Base-by-base conservation (phyloP, 129 eudicot genomes). In the Chrysanthemum makinoi region DNA sequence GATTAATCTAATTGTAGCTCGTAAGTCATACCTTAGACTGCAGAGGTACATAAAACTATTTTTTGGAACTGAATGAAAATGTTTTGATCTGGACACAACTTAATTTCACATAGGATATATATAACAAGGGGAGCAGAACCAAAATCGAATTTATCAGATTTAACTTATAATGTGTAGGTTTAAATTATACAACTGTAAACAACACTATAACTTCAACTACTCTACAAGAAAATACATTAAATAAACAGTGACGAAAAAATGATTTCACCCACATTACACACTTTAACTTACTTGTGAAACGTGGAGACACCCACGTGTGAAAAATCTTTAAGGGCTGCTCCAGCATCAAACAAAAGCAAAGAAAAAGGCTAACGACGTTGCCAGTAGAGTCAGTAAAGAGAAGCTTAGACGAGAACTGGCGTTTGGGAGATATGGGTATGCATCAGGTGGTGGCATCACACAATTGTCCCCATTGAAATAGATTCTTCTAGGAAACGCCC, bases 381-480 rank as follows among this genome's bases (percentile, higher is more conserved):
- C 20, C 65, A 78, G 26, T 10, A 87, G 62, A 60, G 76, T 28
- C 28, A 87, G 64, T 20, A 89, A 47, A 9, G 95, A 82, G 62
- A 82, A 53, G 17, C 80, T 70, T 74, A 64, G 68, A 24, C 81
- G 78, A 4, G 85, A 17, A 28, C 84, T 71, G 35, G 90, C 63
- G 58, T 84, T 89, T 63, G 96, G 98, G 68, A 93, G 74, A 80
- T 82, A 87, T 18, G 98, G 98, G 78, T 93, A 93, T 55, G 92
- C 81, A 72, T 93, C 95, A 0, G 98, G 98, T 48, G 96, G 98
- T 13, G 98, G 98, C 98, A 93, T 93, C 52, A 93, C 98, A 70
- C 96, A 93, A 66, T 93, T 93, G 68, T 93, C 98, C 50, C 98
- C 98, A 47, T 89, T 94, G 80, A 94, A 94, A 54, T 89, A 94